A percentile compares a stretch with the other conserved stretches of the same genome.
These are phyloP conservation scores for Echeveria elegans DNA, from an alignment of 164 flowering plant species.

Conservation along the genomic window DNA sequence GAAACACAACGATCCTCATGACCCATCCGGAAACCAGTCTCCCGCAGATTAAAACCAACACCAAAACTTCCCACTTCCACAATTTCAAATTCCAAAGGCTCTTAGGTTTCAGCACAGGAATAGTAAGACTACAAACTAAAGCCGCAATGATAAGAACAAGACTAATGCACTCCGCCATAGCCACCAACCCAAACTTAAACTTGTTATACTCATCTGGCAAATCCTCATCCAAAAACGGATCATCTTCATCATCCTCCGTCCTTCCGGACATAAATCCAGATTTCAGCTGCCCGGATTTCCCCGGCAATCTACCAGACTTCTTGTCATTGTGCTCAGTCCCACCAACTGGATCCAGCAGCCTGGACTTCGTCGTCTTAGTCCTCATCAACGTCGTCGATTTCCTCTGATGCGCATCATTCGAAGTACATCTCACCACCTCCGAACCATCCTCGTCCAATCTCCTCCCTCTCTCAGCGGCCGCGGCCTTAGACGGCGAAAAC, in stretches of 20 bases:
- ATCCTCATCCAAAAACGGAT: background rate
- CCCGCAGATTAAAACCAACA: conserved; percentile 46
- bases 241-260: conserved; percentile 1
- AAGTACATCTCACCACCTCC: conserved; percentile 26
- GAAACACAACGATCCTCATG: conserved; percentile 38
- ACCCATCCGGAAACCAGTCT: conserved; percentile 42
- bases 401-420: conserved; percentile 23
- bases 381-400: conserved; percentile 13
- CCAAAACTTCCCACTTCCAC: conserved; percentile 55
- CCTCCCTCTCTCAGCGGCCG: background rate
- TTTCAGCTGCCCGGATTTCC: background rate
- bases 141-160: background rate
- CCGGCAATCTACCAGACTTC: background rate
- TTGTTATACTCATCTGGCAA: conserved; percentile 32
- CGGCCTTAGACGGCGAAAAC: conserved; percentile 13
- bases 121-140: conserved; percentile 33
- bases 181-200: background rate
- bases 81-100: conserved; percentile 31
- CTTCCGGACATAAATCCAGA: conserved; percentile 1
- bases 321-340: background rate
- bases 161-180: background rate
- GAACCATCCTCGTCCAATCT: conserved; percentile 4
- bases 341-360: conserved; percentile 10
- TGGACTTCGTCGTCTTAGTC: conserved; percentile 24
- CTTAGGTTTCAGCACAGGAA: conserved; percentile 13